Conservation (phyloP, 176 grass and related monocot genomes). For the Saccharum officinarum region DNA sequence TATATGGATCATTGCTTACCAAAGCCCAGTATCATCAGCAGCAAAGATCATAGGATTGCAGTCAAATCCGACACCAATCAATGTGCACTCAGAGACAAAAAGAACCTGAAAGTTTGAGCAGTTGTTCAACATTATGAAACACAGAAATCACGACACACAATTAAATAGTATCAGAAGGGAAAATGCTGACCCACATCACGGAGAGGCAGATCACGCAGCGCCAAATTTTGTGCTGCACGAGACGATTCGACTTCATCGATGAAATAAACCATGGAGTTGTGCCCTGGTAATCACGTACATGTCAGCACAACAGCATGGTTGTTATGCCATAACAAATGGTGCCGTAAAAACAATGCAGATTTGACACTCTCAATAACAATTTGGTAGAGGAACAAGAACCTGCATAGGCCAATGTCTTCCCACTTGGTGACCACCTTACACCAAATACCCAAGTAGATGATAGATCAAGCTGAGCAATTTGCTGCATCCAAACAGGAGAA, state of each 20-base stretch:
- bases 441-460: constrained; percentile 92
- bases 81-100: constrained; percentile 84
- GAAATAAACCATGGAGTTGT: constrained; percentile 98
- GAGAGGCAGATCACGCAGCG: constrained; percentile 92
- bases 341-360: not conserved
- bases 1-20: constrained; percentile 58
- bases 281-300: constrained; percentile 54
- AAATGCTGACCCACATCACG: constrained; percentile 99
- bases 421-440: constrained; percentile 95
- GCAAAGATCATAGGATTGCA: constrained; percentile 95
- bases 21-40: constrained; percentile 90
- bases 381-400: constrained; percentile 35
- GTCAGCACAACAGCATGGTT: not conserved
- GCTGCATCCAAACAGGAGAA: constrained; percentile 56
- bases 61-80: constrained; percentile 96
- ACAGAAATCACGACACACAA: constrained; percentile 31
- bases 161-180: constrained; percentile 63
- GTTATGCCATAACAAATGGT: not conserved
- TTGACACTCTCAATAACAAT: constrained; percentile 29
- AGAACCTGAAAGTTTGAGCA: constrained; percentile 70
- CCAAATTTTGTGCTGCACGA: constrained; percentile 80
- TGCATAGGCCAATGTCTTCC: constrained; percentile 91
- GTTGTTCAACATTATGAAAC: constrained; percentile 40
- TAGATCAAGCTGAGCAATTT: constrained; percentile 97
- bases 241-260: constrained; percentile 84